Percentiles rank a stretch among this genome's conserved stretches.
These are phyloP conservation scores for Antrodiella citrinella DNA, from an alignment of 768 basidiomycete genomes.

Conservation along the genomic window DNA sequence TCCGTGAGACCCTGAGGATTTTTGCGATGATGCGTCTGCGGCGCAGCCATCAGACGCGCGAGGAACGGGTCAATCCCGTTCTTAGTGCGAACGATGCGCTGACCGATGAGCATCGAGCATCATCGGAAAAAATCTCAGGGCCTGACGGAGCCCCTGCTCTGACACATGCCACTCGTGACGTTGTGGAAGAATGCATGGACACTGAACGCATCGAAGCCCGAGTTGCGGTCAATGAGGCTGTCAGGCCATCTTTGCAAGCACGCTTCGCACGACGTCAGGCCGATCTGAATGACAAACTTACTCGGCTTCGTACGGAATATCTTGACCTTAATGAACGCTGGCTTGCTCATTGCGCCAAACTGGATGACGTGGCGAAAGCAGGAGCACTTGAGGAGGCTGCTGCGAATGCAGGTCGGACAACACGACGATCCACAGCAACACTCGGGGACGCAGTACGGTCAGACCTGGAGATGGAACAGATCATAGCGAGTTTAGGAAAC, in stretches of 20 bases:
- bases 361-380: slow-evolving; percentile 54
- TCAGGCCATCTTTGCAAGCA: slow-evolving; percentile 44
- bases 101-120: slow-evolving; percentile 10
- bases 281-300: slow-evolving; percentile 43
- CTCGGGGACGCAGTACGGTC: slow-evolving; percentile 88
- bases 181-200: slow-evolving; percentile 41
- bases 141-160: slow-evolving; percentile 25
- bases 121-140: background rate
- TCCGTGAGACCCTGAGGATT: slow-evolving; percentile 49
- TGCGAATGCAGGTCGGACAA: slow-evolving; percentile 46
- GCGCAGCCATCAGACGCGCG: slow-evolving; percentile 51
- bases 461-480: slow-evolving; percentile 95
- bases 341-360: slow-evolving; percentile 57
- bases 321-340: slow-evolving; percentile 61
- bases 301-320: slow-evolving; percentile 59
- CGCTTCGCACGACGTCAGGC: slow-evolving; percentile 48
- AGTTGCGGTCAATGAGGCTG: slow-evolving; percentile 31
- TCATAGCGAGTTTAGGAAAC: slow-evolving; percentile 87
- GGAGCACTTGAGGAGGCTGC: slow-evolving; percentile 35
- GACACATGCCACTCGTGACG: too few species aligned
- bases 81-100: slow-evolving; percentile 50
- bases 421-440: slow-evolving; percentile 61
- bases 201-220: slow-evolving; percentile 28
- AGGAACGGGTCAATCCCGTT: slow-evolving; percentile 56
- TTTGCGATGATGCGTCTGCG: slow-evolving; percentile 55